Base-by-base conservation (phyloP, 345 rosid species). In the Rhizophora apiculata region DNA sequence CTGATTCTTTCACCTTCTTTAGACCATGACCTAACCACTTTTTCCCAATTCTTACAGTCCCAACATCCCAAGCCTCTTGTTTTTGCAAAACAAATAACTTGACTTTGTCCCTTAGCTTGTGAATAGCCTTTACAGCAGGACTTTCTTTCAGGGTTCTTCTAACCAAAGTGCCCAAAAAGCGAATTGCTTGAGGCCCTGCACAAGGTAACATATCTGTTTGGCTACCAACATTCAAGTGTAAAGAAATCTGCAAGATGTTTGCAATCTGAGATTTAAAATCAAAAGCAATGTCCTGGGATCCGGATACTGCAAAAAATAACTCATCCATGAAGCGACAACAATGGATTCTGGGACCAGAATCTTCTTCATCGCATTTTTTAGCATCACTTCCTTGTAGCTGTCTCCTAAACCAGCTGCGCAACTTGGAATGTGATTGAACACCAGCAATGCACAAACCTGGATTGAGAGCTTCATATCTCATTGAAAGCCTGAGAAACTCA, bases 1-100 rank as follows among this genome's bases (percentile, higher is more conserved):
- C 98, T 22, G 97, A 93, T 79, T 93, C 96, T 80, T 91, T 93
- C 32, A 93, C 97, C 83, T 84, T 89, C 82, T 82, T 89, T 74
- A 91, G 62, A 76, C 98, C 98, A 81, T 89, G 92, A 76, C 85
- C 96, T 69, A 93, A 68, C 92, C 97, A 91, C 81, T 91, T 93
- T 78, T 81, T 91, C 30, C 98, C 97, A 68, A 93, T 88, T 78
- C 88, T 80, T 65, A 85, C 73, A 6, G 87, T 83, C 68, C 94
- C 98, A 69, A 74, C 78, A 76, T 78, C 79, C 97, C 98, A 93
- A 7, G 92, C 96, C 72, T 82, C 89, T 74, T 88, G 86, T 84
- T 87, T 93, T 67, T 89, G 96, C 63, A 69, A 76, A 70, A 88
- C 83, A 80, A 86, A 88, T 65, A 85, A 76, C 74, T 75, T 76